Evolutionary conservation across 306 rosid species (phyloP).

Genomic region (Heteromeles arbutifolia): DNA sequence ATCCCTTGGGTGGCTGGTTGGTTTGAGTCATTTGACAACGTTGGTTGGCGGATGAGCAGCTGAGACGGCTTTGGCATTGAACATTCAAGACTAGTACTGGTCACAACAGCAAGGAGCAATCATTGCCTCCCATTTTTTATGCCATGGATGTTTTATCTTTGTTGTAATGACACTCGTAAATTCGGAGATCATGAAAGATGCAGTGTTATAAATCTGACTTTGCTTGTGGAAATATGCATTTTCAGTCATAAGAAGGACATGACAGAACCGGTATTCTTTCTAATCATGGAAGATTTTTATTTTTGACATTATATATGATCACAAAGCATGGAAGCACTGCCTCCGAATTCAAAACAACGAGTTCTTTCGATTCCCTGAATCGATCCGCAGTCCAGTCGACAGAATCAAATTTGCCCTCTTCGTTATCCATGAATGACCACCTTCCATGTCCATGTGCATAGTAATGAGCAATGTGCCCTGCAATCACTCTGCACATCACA

Average conservation of each 20-base stretch:
- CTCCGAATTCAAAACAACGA: slow-evolving; percentile 15
- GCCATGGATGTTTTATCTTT: no score
- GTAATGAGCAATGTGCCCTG: slow-evolving; percentile 14
- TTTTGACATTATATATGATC: slow-evolving; percentile 10
- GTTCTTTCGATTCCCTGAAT: slow-evolving; percentile 3
- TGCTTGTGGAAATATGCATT: no score
- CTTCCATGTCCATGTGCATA: neutral
- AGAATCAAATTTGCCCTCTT: slow-evolving; percentile 27
- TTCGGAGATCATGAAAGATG: neutral
- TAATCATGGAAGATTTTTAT: neutral
- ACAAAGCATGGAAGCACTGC: slow-evolving; percentile 36
- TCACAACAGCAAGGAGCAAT: neutral
- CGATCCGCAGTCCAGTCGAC: neutral
- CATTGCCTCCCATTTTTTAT: no score
- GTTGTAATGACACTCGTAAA: no score
- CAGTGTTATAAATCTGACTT: no score
- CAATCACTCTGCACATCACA: slow-evolving; percentile 27
- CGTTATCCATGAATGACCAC: neutral
- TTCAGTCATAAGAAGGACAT: no score
- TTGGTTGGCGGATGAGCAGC: neutral
- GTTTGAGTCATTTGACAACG: neutral
- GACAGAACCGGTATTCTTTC: neutral
- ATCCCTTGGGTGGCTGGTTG: neutral
- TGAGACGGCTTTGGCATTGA: neutral
- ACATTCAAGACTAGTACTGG: neutral